A percentile compares a stretch with the other conserved stretches of the same genome.
Conservation (phyloP, 495 filamentous ascomycete species). For the Neurospora tetraspora region DNA sequence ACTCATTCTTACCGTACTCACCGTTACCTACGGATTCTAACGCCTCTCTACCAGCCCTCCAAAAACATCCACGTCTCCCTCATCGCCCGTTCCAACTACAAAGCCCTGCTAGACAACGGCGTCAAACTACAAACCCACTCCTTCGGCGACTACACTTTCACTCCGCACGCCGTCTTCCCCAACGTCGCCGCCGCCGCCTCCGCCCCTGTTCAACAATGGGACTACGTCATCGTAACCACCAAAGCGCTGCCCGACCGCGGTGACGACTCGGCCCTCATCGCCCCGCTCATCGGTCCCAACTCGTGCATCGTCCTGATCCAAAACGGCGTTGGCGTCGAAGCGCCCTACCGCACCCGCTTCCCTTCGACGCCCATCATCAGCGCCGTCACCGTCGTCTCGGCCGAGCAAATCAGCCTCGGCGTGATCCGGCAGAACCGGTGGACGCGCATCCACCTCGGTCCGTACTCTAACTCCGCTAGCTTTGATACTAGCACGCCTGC, state of each 20-base stretch:
- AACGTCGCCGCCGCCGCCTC: constrained; percentile 26
- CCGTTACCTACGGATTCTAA: not conserved
- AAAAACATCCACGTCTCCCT: constrained; percentile 35
- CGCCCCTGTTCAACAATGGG: constrained; percentile 29
- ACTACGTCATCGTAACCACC: constrained; percentile 50
- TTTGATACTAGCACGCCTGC: not conserved
- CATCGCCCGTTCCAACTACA: constrained; percentile 48
- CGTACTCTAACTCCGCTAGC: constrained; percentile 32
- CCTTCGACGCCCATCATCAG: constrained; percentile 46
- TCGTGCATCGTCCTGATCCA: constrained; percentile 54
- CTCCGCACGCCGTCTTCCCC: constrained; percentile 38
- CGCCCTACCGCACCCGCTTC: constrained; percentile 47
- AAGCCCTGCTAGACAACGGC: constrained; percentile 32
- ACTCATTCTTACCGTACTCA: not conserved
- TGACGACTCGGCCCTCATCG: constrained; percentile 36
- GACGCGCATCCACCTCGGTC: constrained; percentile 49
- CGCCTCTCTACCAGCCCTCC: constrained; percentile 18
- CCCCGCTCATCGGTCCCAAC: constrained; percentile 40
- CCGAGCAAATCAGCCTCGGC: constrained; percentile 39
- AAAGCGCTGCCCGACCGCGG: constrained; percentile 47
- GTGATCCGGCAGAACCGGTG: constrained; percentile 49
- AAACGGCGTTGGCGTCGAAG: constrained; percentile 62
- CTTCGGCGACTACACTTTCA: constrained; percentile 44
- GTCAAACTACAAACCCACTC: constrained; percentile 41
- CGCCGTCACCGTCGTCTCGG: constrained; percentile 48